Percentiles rank a stretch among this genome's conserved stretches.
These are phyloP conservation scores for Fusarium secorum DNA, from an alignment of 2,329 filamentous ascomycete genomes.

Conservation along the genomic window DNA sequence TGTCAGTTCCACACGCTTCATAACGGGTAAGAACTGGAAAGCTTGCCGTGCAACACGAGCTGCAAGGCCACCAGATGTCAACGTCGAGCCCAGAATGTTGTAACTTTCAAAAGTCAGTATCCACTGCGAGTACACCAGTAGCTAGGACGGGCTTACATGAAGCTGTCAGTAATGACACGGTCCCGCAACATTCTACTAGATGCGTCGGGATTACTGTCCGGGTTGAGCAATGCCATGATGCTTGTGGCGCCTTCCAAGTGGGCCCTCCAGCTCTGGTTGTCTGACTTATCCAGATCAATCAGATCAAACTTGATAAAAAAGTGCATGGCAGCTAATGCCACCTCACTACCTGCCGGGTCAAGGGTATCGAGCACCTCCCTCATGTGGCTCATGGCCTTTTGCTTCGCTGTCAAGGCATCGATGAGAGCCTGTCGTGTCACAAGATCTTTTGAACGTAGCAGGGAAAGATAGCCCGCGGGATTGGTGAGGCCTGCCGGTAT, in stretches of 20 bases:
- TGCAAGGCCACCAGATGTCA: conserved; percentile 48
- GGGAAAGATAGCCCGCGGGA: conserved; percentile 48
- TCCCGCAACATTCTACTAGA: conserved; percentile 52
- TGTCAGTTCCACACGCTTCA: conserved; percentile 53
- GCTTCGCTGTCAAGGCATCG: conserved; percentile 57
- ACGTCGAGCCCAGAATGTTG: conserved; percentile 51
- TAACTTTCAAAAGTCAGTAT: conserved; percentile 46
- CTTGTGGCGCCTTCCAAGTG: conserved; percentile 57
- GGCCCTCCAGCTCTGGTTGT: conserved; percentile 53
- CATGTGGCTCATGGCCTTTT: conserved; percentile 56
- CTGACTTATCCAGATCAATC: conserved; percentile 56
- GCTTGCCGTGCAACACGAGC: conserved; percentile 51
- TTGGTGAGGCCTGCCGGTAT: conserved; percentile 45
- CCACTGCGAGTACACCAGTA: neutral
- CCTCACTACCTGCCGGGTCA: conserved; percentile 54
- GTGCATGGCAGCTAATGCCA: conserved; percentile 57
- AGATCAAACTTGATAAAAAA: conserved; percentile 62
- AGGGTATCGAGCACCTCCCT: conserved; percentile 51
- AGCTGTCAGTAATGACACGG: conserved; percentile 58
- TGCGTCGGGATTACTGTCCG: conserved; percentile 39
- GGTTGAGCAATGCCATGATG: conserved; percentile 50
- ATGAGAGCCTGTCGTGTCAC: conserved; percentile 52
- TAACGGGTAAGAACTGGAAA: conserved; percentile 50
- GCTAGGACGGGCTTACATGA: conserved; percentile 50
- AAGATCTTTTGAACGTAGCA: conserved; percentile 50